phyloP scores from a whole-genome alignment of 139 green algal species.

The Coelastrella sp. region DNA sequence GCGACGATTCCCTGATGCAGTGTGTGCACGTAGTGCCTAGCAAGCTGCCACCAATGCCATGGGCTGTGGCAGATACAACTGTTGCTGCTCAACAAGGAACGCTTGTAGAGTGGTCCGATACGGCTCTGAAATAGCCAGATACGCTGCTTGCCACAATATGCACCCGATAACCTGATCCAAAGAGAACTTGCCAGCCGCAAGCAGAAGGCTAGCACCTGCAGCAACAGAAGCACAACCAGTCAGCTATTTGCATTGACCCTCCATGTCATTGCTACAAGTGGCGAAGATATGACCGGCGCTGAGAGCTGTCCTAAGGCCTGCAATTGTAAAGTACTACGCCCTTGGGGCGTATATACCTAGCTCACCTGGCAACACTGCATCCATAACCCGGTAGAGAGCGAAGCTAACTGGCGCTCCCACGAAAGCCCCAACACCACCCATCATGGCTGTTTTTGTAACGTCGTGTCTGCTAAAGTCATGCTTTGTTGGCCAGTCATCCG shows the following conservation, averaged over 20 bases:
- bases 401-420: conserved; percentile 48
- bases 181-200: conserved; percentile 43
- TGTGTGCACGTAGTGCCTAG: not conserved
- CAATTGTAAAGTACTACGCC: not conserved
- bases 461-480: conserved; percentile 37
- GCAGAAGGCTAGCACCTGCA: not conserved
- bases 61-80: not conserved
- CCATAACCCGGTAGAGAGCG: conserved; percentile 47
- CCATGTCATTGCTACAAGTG: not conserved
- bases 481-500: conserved; percentile 19
- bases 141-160: conserved; percentile 60
- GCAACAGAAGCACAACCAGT: not conserved
- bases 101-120: conserved; percentile 41
- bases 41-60: not conserved
- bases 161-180: conserved; percentile 57
- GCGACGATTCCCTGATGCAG: not conserved
- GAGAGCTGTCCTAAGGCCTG: not conserved
- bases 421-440: conserved; percentile 45
- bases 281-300: not conserved
- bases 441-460: conserved; percentile 32
- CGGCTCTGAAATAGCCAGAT: conserved; percentile 49
- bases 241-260: not conserved
- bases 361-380: conserved; percentile 8
- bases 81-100: conserved; percentile 1
- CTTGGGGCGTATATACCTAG: not conserved